phyloP scores from a whole-genome alignment of 345 rosid genomes.

The Eucalyptus sp. region DNA sequence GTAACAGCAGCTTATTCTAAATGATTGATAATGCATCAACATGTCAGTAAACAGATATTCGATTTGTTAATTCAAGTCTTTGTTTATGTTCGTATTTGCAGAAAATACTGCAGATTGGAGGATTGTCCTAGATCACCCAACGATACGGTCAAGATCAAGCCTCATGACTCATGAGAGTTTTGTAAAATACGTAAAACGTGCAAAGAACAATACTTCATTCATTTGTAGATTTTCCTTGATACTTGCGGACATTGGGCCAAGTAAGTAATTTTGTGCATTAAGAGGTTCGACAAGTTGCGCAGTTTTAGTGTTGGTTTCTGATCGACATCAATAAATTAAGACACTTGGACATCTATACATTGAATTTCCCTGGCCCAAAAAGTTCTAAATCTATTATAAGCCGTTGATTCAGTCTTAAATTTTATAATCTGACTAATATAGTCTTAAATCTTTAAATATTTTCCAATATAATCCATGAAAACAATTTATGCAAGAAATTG shows the following conservation, averaged over 20 bases:
- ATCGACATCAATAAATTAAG: not conserved
- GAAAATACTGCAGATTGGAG: not conserved
- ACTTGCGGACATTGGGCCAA: not conserved
- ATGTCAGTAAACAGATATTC: not conserved
- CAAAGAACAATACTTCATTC: not conserved
- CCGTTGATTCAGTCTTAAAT: accelerated
- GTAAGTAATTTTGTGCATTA: not conserved
- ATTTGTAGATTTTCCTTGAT: not conserved
- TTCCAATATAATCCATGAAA: not conserved
- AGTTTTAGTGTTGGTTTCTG: not conserved
- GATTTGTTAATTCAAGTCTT: not conserved
- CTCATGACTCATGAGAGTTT: not conserved
- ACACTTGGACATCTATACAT: not conserved
- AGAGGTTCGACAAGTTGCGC: not conserved
- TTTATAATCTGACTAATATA: accelerated
- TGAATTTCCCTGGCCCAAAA: accelerated
- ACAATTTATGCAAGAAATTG: not conserved
- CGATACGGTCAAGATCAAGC: not conserved
- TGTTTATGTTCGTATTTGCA: not conserved
- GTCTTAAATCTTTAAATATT: not conserved
- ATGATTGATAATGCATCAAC: not conserved
- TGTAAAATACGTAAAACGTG: not conserved
- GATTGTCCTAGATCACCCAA: not conserved
- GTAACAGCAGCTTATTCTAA: not conserved
- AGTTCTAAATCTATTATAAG: not conserved